Conservation (phyloP, 306 rosid genomes). For the Prunus mume region DNA sequence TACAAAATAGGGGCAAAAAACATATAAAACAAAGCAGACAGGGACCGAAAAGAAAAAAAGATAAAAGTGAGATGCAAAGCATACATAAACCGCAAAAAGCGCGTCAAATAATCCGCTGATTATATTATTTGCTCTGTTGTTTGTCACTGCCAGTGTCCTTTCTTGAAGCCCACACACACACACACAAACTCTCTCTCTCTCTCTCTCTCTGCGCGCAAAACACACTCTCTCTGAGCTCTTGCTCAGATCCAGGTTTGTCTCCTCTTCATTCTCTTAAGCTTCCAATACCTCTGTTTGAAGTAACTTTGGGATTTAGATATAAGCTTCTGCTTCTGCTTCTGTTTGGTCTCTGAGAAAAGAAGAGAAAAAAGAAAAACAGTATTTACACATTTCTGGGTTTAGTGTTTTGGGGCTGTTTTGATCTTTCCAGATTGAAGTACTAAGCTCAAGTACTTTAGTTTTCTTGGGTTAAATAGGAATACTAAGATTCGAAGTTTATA, state of each 20-base stretch:
- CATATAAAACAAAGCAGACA: not conserved
- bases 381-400: not conserved
- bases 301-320: conserved; percentile 15
- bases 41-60: conserved; percentile 13
- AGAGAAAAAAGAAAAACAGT: not conserved
- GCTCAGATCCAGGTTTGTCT: conserved; percentile 71
- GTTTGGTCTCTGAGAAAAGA: conserved; percentile 7
- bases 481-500: conserved; percentile 15
- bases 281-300: conserved; percentile 9
- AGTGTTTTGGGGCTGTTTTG: not conserved
- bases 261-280: conserved; percentile 16
- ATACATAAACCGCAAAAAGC: conserved; percentile 38
- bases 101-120: conserved; percentile 57
- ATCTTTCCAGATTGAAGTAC: not conserved
- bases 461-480: not conserved
- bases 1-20: conserved; percentile 20
- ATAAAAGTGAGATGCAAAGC: conserved; percentile 15
- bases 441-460: not conserved
- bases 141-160: not conserved
- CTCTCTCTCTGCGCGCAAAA: not conserved
- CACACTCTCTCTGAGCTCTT: conserved; percentile 6
- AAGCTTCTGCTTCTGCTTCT: conserved; percentile 6
- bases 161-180: conserved; percentile 16
- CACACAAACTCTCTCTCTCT: conserved; percentile 14
- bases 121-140: conserved; percentile 8